Base-by-base conservation (phyloP, 169 alveolate genomes). In the Plasmodium yoelii region DNA sequence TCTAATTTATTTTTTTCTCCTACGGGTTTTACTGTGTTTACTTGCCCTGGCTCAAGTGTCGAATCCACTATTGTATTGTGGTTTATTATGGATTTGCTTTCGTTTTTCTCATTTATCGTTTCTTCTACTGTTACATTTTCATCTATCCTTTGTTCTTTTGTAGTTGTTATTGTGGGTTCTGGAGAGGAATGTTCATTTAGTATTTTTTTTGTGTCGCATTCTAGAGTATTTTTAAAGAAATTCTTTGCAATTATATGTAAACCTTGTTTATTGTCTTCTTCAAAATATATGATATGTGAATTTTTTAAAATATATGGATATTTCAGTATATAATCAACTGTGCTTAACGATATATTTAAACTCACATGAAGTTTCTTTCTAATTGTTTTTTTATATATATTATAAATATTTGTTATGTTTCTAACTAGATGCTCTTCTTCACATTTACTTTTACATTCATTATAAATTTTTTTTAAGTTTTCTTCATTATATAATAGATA, bases 391-490 rank as follows among this genome's bases (percentile, higher is more conserved):
- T 82, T 82, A 24, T 82, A 82, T 18, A 82, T 82, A 64, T 71
- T 53, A 56, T 82, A 82, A 39, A 82, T 82, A 56, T 82, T 82
- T 0, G 82, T 67, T 19, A 82, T 9, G 19, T 67, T 82, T 59
- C 90, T 82, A 5, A 55, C 72, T 1, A 82, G 28, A 15, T 82
- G 90, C 13, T 82, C 84, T 60, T 67, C 84, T 13, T 82, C 90
- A 34, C 90, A 82, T 82, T 82, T 82, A 34, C 60, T 67, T 44
- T 82, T 82, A 56, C 90, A 82, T 70, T 82, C 90, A 67, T 71
- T 82, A 59, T 55, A 82, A 12, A 82, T 82, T 47, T 65, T 67
- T 59, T 82, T 82, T 55, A 82, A 67, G 22, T 67, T 65, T 15
- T 82, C 90, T 47, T 82, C 80, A 18, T 67, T 82, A 49, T 82